Conservation (phyloP, 1,139 yeast genomes). For the Scheffersomyces segobiensis region DNA sequence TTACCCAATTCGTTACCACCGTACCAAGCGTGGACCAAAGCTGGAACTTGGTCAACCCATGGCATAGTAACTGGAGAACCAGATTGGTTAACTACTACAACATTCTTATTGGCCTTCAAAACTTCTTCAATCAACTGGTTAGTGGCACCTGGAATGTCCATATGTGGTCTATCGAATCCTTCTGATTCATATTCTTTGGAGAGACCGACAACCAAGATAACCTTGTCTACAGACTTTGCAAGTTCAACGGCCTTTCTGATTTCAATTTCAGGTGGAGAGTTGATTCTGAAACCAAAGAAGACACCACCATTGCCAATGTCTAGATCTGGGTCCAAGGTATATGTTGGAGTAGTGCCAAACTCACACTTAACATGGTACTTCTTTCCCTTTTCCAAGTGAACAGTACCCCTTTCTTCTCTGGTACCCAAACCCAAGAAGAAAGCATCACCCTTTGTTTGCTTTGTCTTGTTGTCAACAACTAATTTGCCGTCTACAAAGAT, state of each 20-base stretch:
- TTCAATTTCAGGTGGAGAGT: conserved; percentile 25
- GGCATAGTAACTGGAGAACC: conserved; percentile 21
- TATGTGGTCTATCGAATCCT: conserved; percentile 46
- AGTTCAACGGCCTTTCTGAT: conserved; percentile 39
- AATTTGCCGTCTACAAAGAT: conserved; percentile 51
- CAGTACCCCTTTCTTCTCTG: conserved; percentile 42
- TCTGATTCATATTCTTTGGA: conserved; percentile 50
- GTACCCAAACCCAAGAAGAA: conserved; percentile 52
- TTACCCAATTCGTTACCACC: conserved; percentile 27
- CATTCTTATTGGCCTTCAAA: conserved; percentile 15
- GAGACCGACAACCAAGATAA: conserved; percentile 44
- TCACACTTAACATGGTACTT: conserved; percentile 46
- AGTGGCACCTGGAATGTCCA: conserved; percentile 27
- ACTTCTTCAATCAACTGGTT: conserved; percentile 14
- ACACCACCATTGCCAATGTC: conserved; percentile 38
- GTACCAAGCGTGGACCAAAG: conserved; percentile 20
- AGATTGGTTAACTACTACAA: conserved; percentile 18
- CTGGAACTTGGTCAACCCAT: conserved; percentile 15
- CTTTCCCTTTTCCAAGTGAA: conserved; percentile 42
- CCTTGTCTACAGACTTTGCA: conserved; percentile 49
- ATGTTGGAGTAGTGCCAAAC: conserved; percentile 55
- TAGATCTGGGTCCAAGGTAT: conserved; percentile 18
- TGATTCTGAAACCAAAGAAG: conserved; percentile 25
- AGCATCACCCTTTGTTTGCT: conserved; percentile 48
- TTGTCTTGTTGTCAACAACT: conserved; percentile 56